phyloP scores from a whole-genome alignment of 768 basidiomycete species.

The Hypsizygus marmoreus region DNA sequence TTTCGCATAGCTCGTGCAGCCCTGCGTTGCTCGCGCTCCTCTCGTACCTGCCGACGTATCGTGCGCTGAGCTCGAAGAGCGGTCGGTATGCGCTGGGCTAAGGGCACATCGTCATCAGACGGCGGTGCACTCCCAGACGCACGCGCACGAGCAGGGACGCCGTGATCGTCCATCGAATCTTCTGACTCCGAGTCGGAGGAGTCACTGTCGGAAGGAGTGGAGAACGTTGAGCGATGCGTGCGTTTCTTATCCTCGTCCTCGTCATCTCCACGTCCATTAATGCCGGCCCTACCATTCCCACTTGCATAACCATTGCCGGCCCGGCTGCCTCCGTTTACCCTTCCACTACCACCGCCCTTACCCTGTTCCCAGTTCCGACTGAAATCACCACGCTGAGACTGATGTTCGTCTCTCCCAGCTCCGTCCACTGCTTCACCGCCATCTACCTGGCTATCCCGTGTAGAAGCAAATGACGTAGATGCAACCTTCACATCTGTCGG shows the following conservation, averaged over 20 bases:
- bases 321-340: constrained; percentile 19
- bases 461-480: constrained; percentile 3
- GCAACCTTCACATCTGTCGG: constrained; percentile 6
- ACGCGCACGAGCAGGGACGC: constrained; percentile 26
- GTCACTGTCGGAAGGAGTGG: constrained; percentile 35
- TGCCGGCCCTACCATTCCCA: constrained; percentile 37
- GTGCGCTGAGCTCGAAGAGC: constrained; percentile 82
- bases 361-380: constrained; percentile 12
- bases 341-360: constrained; percentile 17
- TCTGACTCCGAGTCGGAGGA: constrained; percentile 44
- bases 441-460: constrained; percentile 7
- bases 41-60: constrained; percentile 69
- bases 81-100: constrained; percentile 81
- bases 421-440: constrained; percentile 25
- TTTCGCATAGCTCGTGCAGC: constrained; percentile 43
- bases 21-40: constrained; percentile 64
- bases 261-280: constrained; percentile 39
- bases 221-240: constrained; percentile 29
- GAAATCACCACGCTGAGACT: constrained; percentile 7
- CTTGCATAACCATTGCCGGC: constrained; percentile 22
- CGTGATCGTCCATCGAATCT: constrained; percentile 41
- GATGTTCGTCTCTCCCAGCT: constrained; percentile 24
- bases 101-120: constrained; percentile 79
- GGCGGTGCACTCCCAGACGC: constrained; percentile 19
- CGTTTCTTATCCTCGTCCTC: constrained; percentile 28